phyloP scores from a whole-genome alignment of 148 eudicot genomes.

The Chenopodium album region DNA sequence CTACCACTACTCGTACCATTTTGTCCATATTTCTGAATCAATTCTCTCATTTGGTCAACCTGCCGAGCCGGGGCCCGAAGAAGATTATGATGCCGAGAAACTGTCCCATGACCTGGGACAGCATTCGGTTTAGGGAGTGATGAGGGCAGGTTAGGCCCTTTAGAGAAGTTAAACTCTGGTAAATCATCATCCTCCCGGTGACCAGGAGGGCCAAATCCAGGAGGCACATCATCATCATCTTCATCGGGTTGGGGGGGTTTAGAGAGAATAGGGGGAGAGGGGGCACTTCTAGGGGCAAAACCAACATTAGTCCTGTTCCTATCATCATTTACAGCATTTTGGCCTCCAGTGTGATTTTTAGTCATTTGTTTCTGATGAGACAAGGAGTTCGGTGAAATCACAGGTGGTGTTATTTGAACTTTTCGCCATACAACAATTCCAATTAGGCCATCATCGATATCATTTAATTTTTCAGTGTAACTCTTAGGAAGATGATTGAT shows the following conservation, averaged over 20 bases:
- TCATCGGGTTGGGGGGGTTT: conserved; percentile 30
- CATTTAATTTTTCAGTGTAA: conserved; percentile 43
- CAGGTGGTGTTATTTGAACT: conserved; percentile 50
- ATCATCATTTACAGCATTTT: conserved; percentile 37
- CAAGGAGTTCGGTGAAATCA: conserved; percentile 58
- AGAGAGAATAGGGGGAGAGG: conserved; percentile 24
- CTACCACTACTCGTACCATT: conserved; percentile 23
- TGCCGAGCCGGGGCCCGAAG: conserved; percentile 32
- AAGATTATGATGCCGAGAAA: conserved; percentile 15
- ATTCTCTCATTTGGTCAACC: conserved; percentile 70
- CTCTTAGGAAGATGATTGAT: conserved; percentile 52
- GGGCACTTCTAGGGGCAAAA: conserved; percentile 29
- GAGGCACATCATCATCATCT: conserved; percentile 80
- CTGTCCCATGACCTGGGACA: conserved; percentile 4
- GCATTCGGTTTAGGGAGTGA: conserved; percentile 19
- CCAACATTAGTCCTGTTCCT: conserved; percentile 43
- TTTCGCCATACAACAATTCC: conserved; percentile 94
- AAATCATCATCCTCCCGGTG: conserved; percentile 84
- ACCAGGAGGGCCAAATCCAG: conserved; percentile 80
- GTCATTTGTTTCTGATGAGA: conserved; percentile 49
- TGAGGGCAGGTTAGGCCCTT: conserved; percentile 29
- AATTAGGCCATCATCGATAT: conserved; percentile 71
- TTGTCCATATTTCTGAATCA: conserved; percentile 82
- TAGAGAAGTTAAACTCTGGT: conserved; percentile 81
- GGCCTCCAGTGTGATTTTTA: conserved; percentile 52